These are phyloP conservation scores for Ophiocordyceps camponoti-rufipedis DNA, from an alignment of 2,329 filamentous ascomycete genomes.

Conservation along the genomic window DNA sequence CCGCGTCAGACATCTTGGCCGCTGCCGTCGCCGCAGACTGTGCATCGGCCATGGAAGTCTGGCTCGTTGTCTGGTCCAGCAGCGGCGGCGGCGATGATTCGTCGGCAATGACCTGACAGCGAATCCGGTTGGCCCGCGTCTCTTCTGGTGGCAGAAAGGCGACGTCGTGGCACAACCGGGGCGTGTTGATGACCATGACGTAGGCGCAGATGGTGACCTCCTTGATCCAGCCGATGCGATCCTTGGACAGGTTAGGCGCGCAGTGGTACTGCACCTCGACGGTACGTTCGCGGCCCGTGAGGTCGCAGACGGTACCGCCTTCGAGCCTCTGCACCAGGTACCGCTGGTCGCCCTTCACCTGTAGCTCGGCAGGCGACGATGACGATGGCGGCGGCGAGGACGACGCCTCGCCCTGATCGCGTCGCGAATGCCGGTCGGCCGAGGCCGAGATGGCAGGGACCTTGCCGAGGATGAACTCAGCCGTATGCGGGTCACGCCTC, in stretches of 20 bases:
- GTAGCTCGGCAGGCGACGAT: constrained; percentile 40
- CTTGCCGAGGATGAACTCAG: constrained; percentile 62
- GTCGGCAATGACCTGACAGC: constrained; percentile 38
- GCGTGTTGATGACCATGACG: constrained; percentile 82
- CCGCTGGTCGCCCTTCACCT: constrained; percentile 65
- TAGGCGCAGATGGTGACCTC: constrained; percentile 84
- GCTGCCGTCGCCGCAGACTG: constrained; percentile 2
- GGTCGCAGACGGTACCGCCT: constrained; percentile 67
- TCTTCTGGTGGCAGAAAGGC: constrained; percentile 72
- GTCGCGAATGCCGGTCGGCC: constrained; percentile 6
- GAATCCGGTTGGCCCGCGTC: constrained; percentile 57
- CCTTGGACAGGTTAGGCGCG: constrained; percentile 50
- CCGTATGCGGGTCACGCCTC: constrained; percentile 54
- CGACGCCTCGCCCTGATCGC: constrained; percentile 5
- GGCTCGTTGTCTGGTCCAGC: constrained; percentile 8
- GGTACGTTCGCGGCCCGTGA: constrained; percentile 64
- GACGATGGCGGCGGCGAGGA: constrained; percentile 3
- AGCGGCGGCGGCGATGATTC: constrained; percentile 22
- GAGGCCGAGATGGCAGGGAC: constrained; percentile 15
- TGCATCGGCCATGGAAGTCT: constrained; percentile 15
- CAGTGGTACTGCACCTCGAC: constrained; percentile 74
- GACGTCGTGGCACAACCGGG: constrained; percentile 70
- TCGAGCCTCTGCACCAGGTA: constrained; percentile 72
- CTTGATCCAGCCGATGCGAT: constrained; percentile 84
- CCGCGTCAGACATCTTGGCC: constrained; percentile 2